These are phyloP conservation scores for Taiozyma sp. DNA, from an alignment of 1,139 yeast species.

Conservation along the genomic window DNA sequence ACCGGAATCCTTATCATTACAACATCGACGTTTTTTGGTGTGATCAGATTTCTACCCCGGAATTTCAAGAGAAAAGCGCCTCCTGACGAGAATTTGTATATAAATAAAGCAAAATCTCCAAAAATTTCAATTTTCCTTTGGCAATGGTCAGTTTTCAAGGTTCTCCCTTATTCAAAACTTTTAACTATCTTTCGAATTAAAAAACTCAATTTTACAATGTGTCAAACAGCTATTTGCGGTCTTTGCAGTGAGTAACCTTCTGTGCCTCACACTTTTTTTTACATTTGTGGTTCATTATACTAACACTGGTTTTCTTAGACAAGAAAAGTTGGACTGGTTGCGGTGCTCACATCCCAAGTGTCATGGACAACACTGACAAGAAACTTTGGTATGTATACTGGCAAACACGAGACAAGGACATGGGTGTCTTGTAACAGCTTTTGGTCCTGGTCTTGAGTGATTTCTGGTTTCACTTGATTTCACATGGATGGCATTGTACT, in stretches of 20 bases:
- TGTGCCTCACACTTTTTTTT: not conserved
- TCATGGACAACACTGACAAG: conserved; percentile 31
- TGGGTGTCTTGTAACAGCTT: not conserved
- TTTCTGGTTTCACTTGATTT: too few relatives aligned
- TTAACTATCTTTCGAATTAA: not conserved
- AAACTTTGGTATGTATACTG: conserved; percentile 18
- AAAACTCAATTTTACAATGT: conserved; percentile 21
- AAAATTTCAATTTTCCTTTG: not conserved
- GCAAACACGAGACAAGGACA: not conserved
- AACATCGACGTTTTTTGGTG: not conserved
- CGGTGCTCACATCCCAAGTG: conserved; percentile 32
- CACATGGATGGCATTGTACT: not conserved
- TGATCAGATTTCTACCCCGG: not conserved
- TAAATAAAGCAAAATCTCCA: not conserved
- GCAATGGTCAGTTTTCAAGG: not conserved
- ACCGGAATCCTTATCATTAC: not conserved
- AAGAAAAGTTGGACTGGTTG: conserved; percentile 41
- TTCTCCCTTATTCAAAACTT: not conserved
- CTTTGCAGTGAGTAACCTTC: conserved; percentile 25
- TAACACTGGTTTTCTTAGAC: conserved; percentile 11
- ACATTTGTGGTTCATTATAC: not conserved
- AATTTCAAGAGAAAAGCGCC: not conserved
- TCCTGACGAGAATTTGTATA: not conserved
- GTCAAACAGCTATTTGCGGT: conserved; percentile 33
- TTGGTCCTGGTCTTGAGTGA: not conserved